Evolutionary conservation across 2,329 filamentous ascomycete species (phyloP).

Genomic region (Sporothrix sp.): DNA sequence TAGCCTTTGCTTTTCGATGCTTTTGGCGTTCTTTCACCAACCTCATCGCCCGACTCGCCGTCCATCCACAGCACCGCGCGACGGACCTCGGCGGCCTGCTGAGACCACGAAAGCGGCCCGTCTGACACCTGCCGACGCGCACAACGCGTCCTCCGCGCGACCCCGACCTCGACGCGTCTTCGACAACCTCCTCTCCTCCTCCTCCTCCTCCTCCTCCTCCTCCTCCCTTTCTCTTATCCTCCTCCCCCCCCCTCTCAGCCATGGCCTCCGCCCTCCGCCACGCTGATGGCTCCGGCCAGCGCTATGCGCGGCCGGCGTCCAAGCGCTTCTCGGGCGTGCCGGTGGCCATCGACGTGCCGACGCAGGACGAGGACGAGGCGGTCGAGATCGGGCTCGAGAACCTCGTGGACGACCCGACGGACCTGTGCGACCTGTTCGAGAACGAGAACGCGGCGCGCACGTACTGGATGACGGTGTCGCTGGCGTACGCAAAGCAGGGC

Average conservation of each 20-base stretch:
- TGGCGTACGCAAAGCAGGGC: conserved; percentile 92
- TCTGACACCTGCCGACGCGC: no score
- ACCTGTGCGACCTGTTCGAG: conserved; percentile 89
- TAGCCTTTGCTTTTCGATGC: no score
- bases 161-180: no score
- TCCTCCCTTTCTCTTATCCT: neutral
- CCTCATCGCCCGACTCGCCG: no score
- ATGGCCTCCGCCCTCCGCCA: conserved; percentile 34
- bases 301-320: conserved; percentile 32
- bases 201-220: neutral
- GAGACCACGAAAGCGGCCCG: no score
- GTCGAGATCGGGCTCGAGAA: conserved; percentile 92
- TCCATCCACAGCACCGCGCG: no score
- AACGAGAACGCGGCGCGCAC: conserved; percentile 85
- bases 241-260: neutral
- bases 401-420: conserved; percentile 84
- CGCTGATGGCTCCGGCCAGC: conserved; percentile 37
- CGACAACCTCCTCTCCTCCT: neutral
- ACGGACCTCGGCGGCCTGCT: no score
- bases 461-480: conserved; percentile 96
- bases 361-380: conserved; percentile 58
- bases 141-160: no score
- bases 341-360: conserved; percentile 55
- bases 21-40: no score
- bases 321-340: conserved; percentile 57